A percentile compares a stretch with the other conserved stretches of the same genome.
Evolutionary conservation across 345 rosid species (phyloP).

Genomic region (Toxicodendron radicans): DNA sequence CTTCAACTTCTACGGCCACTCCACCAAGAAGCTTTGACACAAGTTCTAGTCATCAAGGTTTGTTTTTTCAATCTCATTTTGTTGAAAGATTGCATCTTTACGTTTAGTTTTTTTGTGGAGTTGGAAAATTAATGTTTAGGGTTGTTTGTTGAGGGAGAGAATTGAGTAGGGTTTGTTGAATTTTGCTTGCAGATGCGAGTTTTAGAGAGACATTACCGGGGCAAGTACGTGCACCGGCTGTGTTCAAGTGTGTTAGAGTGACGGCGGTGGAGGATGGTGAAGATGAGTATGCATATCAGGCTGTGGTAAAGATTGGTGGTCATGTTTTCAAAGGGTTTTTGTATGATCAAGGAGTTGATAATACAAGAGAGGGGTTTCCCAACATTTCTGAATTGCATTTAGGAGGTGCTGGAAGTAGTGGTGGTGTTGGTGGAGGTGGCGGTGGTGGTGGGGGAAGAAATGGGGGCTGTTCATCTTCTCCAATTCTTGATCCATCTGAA

Average conservation of each 20-base stretch:
- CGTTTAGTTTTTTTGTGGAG: not conserved
- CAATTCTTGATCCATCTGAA: constrained; percentile 57
- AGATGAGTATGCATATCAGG: constrained; percentile 91
- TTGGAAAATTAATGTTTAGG: not conserved
- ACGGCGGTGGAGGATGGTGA: constrained; percentile 91
- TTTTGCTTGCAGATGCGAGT: constrained; percentile 47
- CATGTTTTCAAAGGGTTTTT: constrained; percentile 90
- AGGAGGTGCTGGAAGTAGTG: constrained; percentile 53
- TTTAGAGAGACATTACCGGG: constrained; percentile 68
- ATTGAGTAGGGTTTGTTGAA: constrained; percentile 31
- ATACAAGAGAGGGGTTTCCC: constrained; percentile 65
- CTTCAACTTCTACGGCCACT: constrained; percentile 87
- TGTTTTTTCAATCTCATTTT: not conserved
- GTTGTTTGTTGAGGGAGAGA: not conserved
- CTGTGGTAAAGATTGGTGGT: constrained; percentile 85
- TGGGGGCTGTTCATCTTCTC: constrained; percentile 57
- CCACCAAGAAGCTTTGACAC: constrained; percentile 93
- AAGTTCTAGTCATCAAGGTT: constrained; percentile 89
- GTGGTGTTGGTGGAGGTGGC: constrained; percentile 30
- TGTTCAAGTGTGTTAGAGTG: constrained; percentile 92
- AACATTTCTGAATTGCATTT: constrained; percentile 83
- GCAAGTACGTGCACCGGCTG: constrained; percentile 83
- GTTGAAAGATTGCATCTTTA: not conserved
- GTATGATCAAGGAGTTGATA: constrained; percentile 79
- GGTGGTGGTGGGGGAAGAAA: constrained; percentile 41